phyloP scores from a whole-genome alignment of 2,329 filamentous ascomycete species.

The Waltergamsia citrina region DNA sequence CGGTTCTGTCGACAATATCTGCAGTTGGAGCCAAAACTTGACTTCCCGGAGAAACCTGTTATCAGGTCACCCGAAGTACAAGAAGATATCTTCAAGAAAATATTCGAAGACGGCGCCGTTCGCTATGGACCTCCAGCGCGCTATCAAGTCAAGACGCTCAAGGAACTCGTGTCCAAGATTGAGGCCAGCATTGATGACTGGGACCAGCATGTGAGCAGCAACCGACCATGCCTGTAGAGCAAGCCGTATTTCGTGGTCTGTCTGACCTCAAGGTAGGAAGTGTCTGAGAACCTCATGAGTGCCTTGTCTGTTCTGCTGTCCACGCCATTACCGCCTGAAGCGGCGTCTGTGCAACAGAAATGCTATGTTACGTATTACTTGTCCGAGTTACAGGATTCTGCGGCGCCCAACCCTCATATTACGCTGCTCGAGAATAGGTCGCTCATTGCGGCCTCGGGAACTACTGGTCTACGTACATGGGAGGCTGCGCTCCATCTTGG shows the following conservation, averaged over 20 bases:
- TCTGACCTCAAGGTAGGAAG: conserved; percentile 49
- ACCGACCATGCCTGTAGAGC: background rate
- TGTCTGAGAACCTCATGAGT: conserved; percentile 72
- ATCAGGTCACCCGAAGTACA: conserved; percentile 57
- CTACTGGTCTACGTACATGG: conserved; percentile 73
- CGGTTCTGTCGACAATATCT: conserved; percentile 69
- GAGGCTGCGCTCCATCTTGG: conserved; percentile 69
- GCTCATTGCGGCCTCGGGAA: conserved; percentile 61
- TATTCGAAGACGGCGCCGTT: conserved; percentile 54
- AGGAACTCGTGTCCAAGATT: conserved; percentile 59
- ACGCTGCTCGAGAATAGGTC: conserved; percentile 61
- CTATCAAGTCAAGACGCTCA: conserved; percentile 66
- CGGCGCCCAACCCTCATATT: conserved; percentile 22
- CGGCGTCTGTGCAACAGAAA: conserved; percentile 58
- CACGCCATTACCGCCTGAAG: conserved; percentile 53
- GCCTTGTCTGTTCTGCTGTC: conserved; percentile 56
- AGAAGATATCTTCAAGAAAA: conserved; percentile 49
- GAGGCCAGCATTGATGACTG: conserved; percentile 71
- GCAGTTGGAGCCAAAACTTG: conserved; percentile 58
- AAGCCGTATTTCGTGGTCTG: conserved; percentile 2
- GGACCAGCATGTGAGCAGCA: conserved; percentile 70
- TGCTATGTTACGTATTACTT: conserved; percentile 64
- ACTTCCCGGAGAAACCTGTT: conserved; percentile 49
- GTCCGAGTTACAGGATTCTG: conserved; percentile 17
- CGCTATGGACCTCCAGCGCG: conserved; percentile 52